Evolutionary conservation across 2,329 filamentous ascomycete genomes (phyloP).

Genomic region (Diaporthe aspalathi): DNA sequence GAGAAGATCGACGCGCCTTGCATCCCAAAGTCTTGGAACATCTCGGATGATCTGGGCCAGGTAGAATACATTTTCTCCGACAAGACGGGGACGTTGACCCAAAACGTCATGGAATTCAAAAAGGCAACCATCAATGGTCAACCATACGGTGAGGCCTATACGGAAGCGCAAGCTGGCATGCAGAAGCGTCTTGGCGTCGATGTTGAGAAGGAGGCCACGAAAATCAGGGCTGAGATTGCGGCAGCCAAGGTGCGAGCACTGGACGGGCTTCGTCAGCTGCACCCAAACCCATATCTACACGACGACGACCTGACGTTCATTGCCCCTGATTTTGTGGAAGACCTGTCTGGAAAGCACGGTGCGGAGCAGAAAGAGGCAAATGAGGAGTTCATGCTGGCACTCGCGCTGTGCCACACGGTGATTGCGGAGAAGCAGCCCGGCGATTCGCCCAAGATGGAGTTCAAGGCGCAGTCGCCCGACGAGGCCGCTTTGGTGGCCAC

Average conservation of each 20-base stretch:
- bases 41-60: slow-evolving; percentile 96
- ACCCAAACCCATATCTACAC: slow-evolving; percentile 91
- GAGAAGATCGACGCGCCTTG: slow-evolving; percentile 93
- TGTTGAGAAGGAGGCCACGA: slow-evolving; percentile 81
- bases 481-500: slow-evolving; percentile 95
- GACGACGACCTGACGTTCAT: slow-evolving; percentile 94
- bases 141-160: slow-evolving; percentile 96
- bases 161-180: slow-evolving; percentile 96
- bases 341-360: slow-evolving; percentile 82
- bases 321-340: slow-evolving; percentile 87
- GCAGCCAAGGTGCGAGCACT: slow-evolving; percentile 80
- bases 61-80: slow-evolving; percentile 99
- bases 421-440: slow-evolving; percentile 90
- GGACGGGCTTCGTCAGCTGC: slow-evolving; percentile 76
- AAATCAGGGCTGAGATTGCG: slow-evolving; percentile 81
- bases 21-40: slow-evolving; percentile 98
- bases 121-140: slow-evolving; percentile 97
- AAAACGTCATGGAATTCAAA: slow-evolving; percentile 99
- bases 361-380: slow-evolving; percentile 81
- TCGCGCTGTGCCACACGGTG: slow-evolving; percentile 97
- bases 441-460: slow-evolving; percentile 90
- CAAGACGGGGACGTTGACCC: slow-evolving; percentile 90
- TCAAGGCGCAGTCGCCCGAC: slow-evolving; percentile 97
- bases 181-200: slow-evolving; percentile 90
- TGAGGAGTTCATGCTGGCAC: slow-evolving; percentile 91